Percentiles rank a stretch among this genome's conserved stretches.
These are phyloP conservation scores for Entomortierella chlamydospora DNA, from an alignment of 192 early-diverging fungal genomes.

Conservation along the genomic window DNA sequence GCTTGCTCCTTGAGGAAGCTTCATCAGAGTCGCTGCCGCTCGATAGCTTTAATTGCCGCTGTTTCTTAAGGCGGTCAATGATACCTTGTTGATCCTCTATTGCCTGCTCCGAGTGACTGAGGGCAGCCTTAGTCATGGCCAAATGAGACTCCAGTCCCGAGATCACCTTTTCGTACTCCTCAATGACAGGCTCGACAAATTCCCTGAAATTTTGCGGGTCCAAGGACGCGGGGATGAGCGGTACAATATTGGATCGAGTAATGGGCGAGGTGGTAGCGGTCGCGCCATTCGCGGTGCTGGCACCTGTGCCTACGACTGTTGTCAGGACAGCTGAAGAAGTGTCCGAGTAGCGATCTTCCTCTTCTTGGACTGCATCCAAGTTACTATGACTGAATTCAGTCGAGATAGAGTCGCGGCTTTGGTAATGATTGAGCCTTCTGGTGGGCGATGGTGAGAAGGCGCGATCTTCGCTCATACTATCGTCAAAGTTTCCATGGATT, in stretches of 20 bases:
- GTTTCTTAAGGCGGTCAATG: conserved; percentile 36
- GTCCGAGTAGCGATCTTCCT: conserved; percentile 40
- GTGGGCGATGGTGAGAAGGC: conserved; percentile 38
- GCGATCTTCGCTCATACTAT: conserved; percentile 6
- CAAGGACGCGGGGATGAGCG: conserved; percentile 9
- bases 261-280: conserved; percentile 38
- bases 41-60: not conserved
- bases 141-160: conserved; percentile 71
- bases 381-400: conserved; percentile 39
- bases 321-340: conserved; percentile 27
- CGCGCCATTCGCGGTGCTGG: not conserved
- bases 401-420: conserved; percentile 35
- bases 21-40: conserved; percentile 8
- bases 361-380: conserved; percentile 37
- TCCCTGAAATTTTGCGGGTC: conserved; percentile 54
- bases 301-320: not conserved
- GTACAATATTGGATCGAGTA: conserved; percentile 13
- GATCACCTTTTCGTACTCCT: conserved; percentile 77
- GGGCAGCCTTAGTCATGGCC: conserved; percentile 63
- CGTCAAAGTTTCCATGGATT: not conserved
- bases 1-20: conserved; percentile 3
- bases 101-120: conserved; percentile 66
- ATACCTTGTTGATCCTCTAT: conserved; percentile 68
- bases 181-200: conserved; percentile 75
- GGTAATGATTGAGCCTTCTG: conserved; percentile 24